Evolutionary conservation across 305 asterid species (phyloP), one percentile per base, ranked within the genome.

Genomic region (Solanum hybrid): DNA sequence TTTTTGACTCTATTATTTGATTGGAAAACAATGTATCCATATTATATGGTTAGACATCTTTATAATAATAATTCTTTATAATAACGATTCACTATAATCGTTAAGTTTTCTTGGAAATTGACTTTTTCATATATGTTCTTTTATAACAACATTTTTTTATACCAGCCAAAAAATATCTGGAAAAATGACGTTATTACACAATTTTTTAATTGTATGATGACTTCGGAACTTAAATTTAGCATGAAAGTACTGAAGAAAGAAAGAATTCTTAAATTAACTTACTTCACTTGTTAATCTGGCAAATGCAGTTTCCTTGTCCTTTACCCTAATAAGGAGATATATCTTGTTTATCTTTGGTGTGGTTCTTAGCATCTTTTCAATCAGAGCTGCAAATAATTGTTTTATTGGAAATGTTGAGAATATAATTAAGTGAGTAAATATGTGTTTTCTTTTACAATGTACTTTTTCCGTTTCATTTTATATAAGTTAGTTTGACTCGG

Each of bases 281-380:
- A 97, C 99, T 91, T 97, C 99, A 89, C 91, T 95, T 91, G 92
- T 93, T 92, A 97, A 35, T 91, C 99, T 94, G 26, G 95, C 94
- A 87, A 74, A 85, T 24, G 94, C 99, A 89, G 94, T 93, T 89
- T 94, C 96, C 91, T 90, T 94, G 94, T 90, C 92, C 91, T 94
- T 93, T 79, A 97, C 98, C 94, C 95, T 97, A 92, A 96, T 94
- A 93, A 97, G 46, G 79, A 96, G 93, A 82, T 88, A 97, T 71
- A 97, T 95, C 92, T 92, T 97, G 64, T 90, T 89, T 81, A 96
- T 95, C 90, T 97, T 98, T 71, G 99, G 98, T 76, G 95, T 93
- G 61, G 97, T 95, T 90, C 99, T 69, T 69, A 96, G 92, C 90
- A 97, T 95, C 92, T 96, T 97, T 93, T 97, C 99, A 10, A 96